A percentile compares a stretch with the other conserved stretches of the same genome.
phyloP scores from a whole-genome alignment of 805 yeast genomes.

The Candida ipomoeae region DNA sequence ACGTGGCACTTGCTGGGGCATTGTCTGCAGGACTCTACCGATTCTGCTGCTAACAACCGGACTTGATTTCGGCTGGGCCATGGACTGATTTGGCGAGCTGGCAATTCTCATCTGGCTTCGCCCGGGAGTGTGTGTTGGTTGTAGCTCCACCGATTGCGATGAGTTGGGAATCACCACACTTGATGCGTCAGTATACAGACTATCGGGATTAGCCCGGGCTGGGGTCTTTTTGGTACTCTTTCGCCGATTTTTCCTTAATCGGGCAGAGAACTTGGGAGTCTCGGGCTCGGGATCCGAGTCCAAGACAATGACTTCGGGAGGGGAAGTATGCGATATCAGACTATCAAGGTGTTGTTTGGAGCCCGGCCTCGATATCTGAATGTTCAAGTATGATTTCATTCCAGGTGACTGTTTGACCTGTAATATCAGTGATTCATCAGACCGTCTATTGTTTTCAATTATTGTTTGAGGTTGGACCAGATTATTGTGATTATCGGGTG shows the following conservation, averaged over 20 bases:
- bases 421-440: background rate
- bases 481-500: too few relatives aligned
- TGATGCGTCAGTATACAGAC: background rate
- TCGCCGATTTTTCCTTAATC: background rate
- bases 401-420: background rate
- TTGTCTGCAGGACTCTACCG: background rate
- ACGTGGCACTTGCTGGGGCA: background rate
- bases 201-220: background rate
- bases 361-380: background rate
- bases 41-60: background rate
- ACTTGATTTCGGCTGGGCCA: background rate
- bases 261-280: background rate
- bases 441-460: background rate
- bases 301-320: background rate
- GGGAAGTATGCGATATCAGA: background rate
- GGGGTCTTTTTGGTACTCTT: background rate
- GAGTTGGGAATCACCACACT: conserved; percentile 10
- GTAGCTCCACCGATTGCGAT: conserved; percentile 3
- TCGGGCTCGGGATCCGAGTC: background rate
- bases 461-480: background rate
- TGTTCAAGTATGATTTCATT: background rate
- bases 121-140: background rate
- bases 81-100: background rate
- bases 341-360: background rate
- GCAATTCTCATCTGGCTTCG: background rate